A percentile compares a stretch with the other conserved stretches of the same genome.
phyloP scores from a whole-genome alignment of 495 filamentous ascomycete species.

The Penicillium goetzii region DNA sequence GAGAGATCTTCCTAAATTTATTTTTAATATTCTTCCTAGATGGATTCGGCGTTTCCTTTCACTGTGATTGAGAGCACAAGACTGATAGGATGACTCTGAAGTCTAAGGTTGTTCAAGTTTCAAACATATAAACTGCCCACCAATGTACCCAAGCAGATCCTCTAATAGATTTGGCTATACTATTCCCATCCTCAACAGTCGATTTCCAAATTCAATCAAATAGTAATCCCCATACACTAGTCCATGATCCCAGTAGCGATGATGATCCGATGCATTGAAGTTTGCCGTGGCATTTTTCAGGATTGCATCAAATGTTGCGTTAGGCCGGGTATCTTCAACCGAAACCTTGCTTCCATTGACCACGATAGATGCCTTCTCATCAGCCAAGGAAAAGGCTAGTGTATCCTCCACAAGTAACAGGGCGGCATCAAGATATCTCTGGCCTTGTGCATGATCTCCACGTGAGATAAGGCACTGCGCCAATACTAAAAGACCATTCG shows the following conservation, averaged over 20 bases:
- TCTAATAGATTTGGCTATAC: conserved; percentile 7
- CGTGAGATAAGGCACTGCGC: conserved; percentile 22
- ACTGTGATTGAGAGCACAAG: too few relatives aligned
- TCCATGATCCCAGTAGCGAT: conserved; percentile 39
- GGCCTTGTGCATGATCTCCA: conserved; percentile 25
- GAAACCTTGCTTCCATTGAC: conserved; percentile 2
- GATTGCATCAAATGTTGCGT: conserved; percentile 22
- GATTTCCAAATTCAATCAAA: conserved; percentile 47
- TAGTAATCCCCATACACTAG: conserved; percentile 53
- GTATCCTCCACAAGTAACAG: conserved; percentile 27
- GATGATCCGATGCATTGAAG: conserved; percentile 33
- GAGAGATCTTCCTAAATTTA: too few relatives aligned
- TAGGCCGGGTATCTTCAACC: conserved; percentile 13
- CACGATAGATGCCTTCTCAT: conserved; percentile 6
- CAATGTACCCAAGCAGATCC: background rate
- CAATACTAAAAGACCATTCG: conserved; percentile 44
- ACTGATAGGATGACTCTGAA: too few relatives aligned
- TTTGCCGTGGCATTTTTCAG: conserved; percentile 44
- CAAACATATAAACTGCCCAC: too few relatives aligned
- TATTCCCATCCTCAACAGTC: conserved; percentile 20
- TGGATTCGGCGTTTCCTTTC: too few relatives aligned
- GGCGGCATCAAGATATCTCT: conserved; percentile 34
- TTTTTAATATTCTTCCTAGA: too few relatives aligned
- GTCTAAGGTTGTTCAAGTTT: background rate
- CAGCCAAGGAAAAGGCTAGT: conserved; percentile 26